A percentile compares a stretch with the other conserved stretches of the same genome.
phyloP scores from a whole-genome alignment of 2,329 filamentous ascomycete species.

The Aspergillus novoparasiticus region DNA sequence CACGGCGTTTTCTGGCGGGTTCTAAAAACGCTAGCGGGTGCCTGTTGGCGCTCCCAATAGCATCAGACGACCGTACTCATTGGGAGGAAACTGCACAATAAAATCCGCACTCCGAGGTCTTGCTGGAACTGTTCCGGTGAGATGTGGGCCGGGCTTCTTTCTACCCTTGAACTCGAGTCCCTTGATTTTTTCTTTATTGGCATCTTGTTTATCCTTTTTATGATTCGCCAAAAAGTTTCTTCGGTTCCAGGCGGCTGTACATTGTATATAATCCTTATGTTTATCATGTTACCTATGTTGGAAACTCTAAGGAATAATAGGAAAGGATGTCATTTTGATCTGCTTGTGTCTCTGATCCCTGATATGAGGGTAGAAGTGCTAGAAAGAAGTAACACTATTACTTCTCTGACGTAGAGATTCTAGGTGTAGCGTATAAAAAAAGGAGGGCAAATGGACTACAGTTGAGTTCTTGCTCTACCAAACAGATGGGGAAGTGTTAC shows the following conservation, averaged over 20 bases:
- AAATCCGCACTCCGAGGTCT: not conserved
- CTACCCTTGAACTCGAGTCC: not conserved
- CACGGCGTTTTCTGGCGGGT: constrained; percentile 44
- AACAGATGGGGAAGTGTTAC: too few relatives aligned
- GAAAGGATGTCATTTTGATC: not conserved
- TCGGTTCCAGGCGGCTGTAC: constrained; percentile 12
- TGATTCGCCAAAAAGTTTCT: constrained; percentile 20
- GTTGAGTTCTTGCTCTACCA: too few relatives aligned
- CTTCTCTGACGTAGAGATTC: too few relatives aligned
- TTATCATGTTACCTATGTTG: constrained; percentile 17
- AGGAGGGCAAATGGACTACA: too few relatives aligned
- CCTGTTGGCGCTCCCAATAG: constrained; percentile 12
- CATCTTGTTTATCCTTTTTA: constrained; percentile 15
- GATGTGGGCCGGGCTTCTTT: not conserved
- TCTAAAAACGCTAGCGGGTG: constrained; percentile 37
- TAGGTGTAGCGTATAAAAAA: too few relatives aligned
- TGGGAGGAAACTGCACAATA: not conserved
- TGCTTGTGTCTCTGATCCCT: not conserved
- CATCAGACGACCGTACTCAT: constrained; percentile 1
- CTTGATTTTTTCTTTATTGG: constrained; percentile 11
- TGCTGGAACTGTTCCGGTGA: not conserved
- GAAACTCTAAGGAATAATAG: constrained; percentile 13
- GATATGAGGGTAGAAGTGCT: too few relatives aligned
- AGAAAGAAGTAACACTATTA: too few relatives aligned
- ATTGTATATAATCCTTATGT: constrained; percentile 24